These are phyloP conservation scores for Candida suzukii DNA, from an alignment of 805 yeast species.

Conservation along the genomic window DNA sequence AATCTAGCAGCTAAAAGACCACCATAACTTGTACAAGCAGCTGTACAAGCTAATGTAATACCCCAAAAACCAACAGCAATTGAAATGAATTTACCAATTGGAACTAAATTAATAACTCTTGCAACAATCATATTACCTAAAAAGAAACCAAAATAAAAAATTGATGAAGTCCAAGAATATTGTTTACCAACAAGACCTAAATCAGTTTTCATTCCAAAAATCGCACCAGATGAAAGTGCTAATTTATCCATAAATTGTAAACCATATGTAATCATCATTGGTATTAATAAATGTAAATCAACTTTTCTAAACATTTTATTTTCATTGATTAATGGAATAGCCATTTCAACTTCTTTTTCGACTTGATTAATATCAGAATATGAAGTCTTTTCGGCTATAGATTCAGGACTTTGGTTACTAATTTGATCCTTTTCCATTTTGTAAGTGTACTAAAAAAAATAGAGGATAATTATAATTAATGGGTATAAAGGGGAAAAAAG, in stretches of 20 bases:
- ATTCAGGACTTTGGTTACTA: not conserved
- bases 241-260: conserved; percentile 57
- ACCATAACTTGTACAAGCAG: conserved; percentile 30
- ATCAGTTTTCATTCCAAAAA: conserved; percentile 47
- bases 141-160: conserved; percentile 48
- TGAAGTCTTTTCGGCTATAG: not conserved
- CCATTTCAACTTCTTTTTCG: not conserved
- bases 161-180: conserved; percentile 27
- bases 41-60: conserved; percentile 42
- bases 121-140: conserved; percentile 29
- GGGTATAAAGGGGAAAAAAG: too few species aligned
- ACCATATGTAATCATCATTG: conserved; percentile 41
- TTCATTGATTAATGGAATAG: conserved; percentile 3
- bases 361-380: not conserved
- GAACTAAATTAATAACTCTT: conserved; percentile 41
- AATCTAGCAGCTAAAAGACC: conserved; percentile 39
- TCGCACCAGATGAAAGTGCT: conserved; percentile 46
- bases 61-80: conserved; percentile 54
- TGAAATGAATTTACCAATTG: conserved; percentile 43
- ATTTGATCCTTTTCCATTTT: not conserved
- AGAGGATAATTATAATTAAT: too few species aligned
- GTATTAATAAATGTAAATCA: conserved; percentile 42
- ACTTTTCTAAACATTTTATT: conserved; percentile 27
- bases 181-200: conserved; percentile 37
- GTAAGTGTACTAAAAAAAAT: too few species aligned